Percentiles rank a stretch among this genome's conserved stretches.
Conservation (phyloP, 306 rosid species). For the Cyclanthera cordifolia region DNA sequence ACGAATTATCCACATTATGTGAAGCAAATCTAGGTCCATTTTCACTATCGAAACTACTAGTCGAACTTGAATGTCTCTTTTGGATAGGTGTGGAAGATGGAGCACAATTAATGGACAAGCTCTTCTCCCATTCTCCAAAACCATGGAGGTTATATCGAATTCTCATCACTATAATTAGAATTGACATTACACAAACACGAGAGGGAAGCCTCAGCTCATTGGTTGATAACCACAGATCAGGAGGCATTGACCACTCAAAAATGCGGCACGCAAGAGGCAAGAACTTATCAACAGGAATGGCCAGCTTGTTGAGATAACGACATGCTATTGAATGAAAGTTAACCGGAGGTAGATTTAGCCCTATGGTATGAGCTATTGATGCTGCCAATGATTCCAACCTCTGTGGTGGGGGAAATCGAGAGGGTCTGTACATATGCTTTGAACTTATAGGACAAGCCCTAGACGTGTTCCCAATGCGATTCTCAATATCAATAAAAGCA, state of each 20-base stretch:
- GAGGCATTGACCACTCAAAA: constrained; percentile 78
- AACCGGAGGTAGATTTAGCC: constrained; percentile 72
- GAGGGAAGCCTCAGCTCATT: constrained; percentile 63
- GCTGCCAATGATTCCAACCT: constrained; percentile 64
- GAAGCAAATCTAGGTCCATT: constrained; percentile 20
- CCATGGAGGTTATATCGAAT: constrained; percentile 63
- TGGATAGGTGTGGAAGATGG: constrained; percentile 16
- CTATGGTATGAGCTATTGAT: constrained; percentile 52
- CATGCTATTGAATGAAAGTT: constrained; percentile 64
- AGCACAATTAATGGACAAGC: constrained; percentile 31
- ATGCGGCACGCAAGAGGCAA: constrained; percentile 52
- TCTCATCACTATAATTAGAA: constrained; percentile 70
- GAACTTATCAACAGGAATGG: constrained; percentile 52
- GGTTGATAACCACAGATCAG: constrained; percentile 58
- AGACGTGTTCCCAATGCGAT: constrained; percentile 44
- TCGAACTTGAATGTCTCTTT: constrained; percentile 8
- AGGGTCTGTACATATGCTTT: constrained; percentile 58
- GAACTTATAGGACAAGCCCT: constrained; percentile 69
- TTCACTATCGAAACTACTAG: constrained; percentile 13
- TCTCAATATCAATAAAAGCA: constrained; percentile 64
- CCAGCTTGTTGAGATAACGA: constrained; percentile 42
- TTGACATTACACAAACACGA: constrained; percentile 69
- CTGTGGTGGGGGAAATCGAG: constrained; percentile 40
- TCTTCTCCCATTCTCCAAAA: constrained; percentile 76
- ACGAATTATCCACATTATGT: constrained; percentile 11